These are phyloP conservation scores for Elsinoe batatas DNA, from an alignment of 2,329 filamentous ascomycete species.

Conservation along the genomic window DNA sequence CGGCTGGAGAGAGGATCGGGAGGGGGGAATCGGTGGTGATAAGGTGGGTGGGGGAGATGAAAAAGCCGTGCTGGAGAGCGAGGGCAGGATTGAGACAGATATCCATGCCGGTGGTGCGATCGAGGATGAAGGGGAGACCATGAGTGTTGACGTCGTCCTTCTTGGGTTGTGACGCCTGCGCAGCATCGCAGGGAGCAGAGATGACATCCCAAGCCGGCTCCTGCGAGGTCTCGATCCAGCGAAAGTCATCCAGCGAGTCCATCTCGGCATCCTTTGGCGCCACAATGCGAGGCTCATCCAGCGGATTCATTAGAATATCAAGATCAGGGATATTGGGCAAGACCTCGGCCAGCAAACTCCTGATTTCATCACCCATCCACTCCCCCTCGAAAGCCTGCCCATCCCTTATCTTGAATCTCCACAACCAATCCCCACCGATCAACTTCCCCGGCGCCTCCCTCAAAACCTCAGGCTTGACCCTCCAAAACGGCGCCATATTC, in stretches of 20 bases:
- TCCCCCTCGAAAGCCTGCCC: neutral
- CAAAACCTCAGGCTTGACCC: neutral
- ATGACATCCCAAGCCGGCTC: conserved; percentile 1
- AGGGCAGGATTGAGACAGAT: conserved; percentile 41
- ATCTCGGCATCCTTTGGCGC: conserved; percentile 14
- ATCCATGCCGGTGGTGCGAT: conserved; percentile 20
- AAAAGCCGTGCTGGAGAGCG: conserved; percentile 35
- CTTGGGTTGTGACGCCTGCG: neutral
- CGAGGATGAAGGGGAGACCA: conserved; percentile 8
- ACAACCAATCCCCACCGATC: neutral
- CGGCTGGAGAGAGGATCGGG: conserved; percentile 40
- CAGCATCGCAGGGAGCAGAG: neutral
- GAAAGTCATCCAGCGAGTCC: neutral
- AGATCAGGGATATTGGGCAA: conserved; percentile 28
- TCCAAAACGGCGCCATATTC: conserved; percentile 9
- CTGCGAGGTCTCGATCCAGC: neutral
- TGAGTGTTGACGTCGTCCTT: neutral
- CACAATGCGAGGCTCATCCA: conserved; percentile 41
- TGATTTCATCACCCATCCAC: conserved; percentile 3
- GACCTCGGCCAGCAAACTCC: neutral
- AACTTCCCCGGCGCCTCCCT: neutral
- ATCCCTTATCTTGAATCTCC: neutral
- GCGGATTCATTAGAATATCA: conserved; percentile 37
- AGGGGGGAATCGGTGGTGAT: conserved; percentile 31
- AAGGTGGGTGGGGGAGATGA: conserved; percentile 37